These are phyloP conservation scores for Bauhinia variegata DNA, from an alignment of 306 rosid species.

Conservation along the genomic window DNA sequence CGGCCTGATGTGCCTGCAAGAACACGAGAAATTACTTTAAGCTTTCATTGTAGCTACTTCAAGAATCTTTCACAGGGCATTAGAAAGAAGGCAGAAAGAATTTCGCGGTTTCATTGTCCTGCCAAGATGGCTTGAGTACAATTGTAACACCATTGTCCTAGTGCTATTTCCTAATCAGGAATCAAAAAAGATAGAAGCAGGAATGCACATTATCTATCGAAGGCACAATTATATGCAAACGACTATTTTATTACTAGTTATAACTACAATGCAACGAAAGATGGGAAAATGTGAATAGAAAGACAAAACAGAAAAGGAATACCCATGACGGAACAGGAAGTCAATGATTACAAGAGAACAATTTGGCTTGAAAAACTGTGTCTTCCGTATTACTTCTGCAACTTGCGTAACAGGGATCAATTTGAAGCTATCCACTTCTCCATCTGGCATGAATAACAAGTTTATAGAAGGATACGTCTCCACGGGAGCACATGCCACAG, in stretches of 20 bases:
- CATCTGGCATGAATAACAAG: conserved; percentile 57
- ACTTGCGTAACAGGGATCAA: conserved; percentile 62
- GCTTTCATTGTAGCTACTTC: background rate
- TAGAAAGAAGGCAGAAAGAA: background rate
- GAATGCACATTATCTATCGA: background rate
- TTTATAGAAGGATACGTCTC: conserved; percentile 16
- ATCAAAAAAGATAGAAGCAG: conserved; percentile 17
- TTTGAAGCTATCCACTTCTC: conserved; percentile 92
- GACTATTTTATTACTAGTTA: too few species aligned
- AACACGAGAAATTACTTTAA: conserved; percentile 5
- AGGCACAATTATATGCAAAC: background rate
- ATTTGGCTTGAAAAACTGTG: conserved; percentile 41
- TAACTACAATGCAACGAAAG: too few species aligned
- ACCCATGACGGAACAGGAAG: background rate
- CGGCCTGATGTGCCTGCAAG: conserved; percentile 67
- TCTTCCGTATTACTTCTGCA: conserved; percentile 70
- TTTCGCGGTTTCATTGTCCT: conserved; percentile 15
- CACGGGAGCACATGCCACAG: background rate
- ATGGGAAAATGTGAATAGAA: too few species aligned
- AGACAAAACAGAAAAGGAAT: too few species aligned
- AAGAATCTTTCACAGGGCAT: conserved; percentile 8
- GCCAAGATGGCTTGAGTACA: background rate
- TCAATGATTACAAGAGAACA: conserved; percentile 44
- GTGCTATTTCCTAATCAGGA: background rate
- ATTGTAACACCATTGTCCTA: background rate